Evolutionary conservation across 192 early-diverging fungal genomes (phyloP).

Genomic region (Radiomyces spectabilis): DNA sequence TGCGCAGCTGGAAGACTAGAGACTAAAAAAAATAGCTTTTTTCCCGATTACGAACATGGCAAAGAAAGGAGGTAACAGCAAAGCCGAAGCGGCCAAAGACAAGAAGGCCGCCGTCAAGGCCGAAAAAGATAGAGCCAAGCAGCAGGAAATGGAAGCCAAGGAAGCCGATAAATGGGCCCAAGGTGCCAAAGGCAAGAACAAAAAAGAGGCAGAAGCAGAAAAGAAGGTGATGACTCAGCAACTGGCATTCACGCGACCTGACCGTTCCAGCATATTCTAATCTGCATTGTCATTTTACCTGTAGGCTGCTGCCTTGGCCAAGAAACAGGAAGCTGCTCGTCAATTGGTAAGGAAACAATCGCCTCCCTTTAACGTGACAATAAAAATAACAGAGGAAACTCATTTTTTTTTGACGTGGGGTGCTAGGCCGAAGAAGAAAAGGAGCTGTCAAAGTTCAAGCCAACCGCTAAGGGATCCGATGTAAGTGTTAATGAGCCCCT

Average conservation of each 20-base stretch:
- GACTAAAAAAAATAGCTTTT: too few relatives aligned
- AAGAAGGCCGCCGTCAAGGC: slow-evolving; percentile 62
- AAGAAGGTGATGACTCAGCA: slow-evolving; percentile 32
- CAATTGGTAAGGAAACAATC: slow-evolving; percentile 31
- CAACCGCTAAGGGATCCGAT: slow-evolving; percentile 40
- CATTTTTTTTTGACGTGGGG: background rate
- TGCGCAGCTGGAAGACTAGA: too few relatives aligned
- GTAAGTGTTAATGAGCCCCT: slow-evolving; percentile 12
- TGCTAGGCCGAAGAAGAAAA: slow-evolving; percentile 52
- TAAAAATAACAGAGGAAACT: background rate
- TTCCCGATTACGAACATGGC: slow-evolving; percentile 8
- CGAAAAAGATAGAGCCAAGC: slow-evolving; percentile 47
- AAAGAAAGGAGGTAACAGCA: slow-evolving; percentile 23
- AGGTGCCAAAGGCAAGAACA: slow-evolving; percentile 58
- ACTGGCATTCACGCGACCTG: background rate
- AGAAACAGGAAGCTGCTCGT: slow-evolving; percentile 42
- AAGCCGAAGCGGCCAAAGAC: slow-evolving; percentile 56
- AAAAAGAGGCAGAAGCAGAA: slow-evolving; percentile 55
- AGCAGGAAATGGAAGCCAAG: slow-evolving; percentile 43
- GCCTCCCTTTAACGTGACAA: background rate
- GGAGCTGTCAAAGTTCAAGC: slow-evolving; percentile 31
- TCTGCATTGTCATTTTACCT: background rate
- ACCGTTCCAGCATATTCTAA: background rate
- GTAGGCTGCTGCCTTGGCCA: slow-evolving; percentile 41
- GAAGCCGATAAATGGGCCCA: slow-evolving; percentile 56